Evolutionary conservation across 768 basidiomycete genomes (phyloP).

Genomic region (Leccinum rimulosum): DNA sequence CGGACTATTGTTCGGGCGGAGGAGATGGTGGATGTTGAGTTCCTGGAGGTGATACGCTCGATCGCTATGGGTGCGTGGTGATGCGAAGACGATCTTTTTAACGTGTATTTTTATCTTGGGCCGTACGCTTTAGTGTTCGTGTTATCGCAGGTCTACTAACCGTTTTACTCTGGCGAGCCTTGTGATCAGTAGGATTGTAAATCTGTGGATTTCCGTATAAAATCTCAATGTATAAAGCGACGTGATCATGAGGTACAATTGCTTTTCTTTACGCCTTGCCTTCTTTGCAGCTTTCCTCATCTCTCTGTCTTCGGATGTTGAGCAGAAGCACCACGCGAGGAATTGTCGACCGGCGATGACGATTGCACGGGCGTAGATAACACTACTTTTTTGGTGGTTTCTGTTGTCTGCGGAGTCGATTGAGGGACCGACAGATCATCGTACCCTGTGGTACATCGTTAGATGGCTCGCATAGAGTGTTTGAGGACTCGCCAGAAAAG

Average conservation of each 20-base stretch:
- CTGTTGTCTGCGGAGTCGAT: not conserved
- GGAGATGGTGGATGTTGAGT: constrained; percentile 34
- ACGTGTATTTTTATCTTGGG: constrained; percentile 29
- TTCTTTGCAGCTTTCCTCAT: constrained; percentile 33
- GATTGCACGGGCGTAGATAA: not conserved
- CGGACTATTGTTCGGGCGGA: constrained; percentile 12
- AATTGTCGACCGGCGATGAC: not conserved
- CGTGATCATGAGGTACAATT: constrained; percentile 7
- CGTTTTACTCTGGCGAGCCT: constrained; percentile 15
- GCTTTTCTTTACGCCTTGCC: constrained; percentile 34
- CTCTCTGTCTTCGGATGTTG: constrained; percentile 22
- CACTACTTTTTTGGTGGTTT: constrained; percentile 12
- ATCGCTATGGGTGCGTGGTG: constrained; percentile 48
- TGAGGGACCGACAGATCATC: constrained; percentile 18
- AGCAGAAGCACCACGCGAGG: constrained; percentile 24
- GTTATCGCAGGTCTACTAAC: constrained; percentile 10
- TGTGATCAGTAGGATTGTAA: constrained; percentile 10
- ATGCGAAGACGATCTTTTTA: constrained; percentile 34
- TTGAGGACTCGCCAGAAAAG: constrained; percentile 51
- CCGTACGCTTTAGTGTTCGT: constrained; percentile 29
- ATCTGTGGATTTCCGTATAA: constrained; percentile 11
- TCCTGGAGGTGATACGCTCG: constrained; percentile 53
- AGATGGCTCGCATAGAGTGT: not conserved
- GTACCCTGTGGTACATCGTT: constrained; percentile 27
- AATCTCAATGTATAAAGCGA: constrained; percentile 17